A percentile compares a stretch with the other conserved stretches of the same genome.
These are phyloP conservation scores for Dendryphion nanum DNA, from an alignment of 2,329 filamentous ascomycete species.

Conservation along the genomic window DNA sequence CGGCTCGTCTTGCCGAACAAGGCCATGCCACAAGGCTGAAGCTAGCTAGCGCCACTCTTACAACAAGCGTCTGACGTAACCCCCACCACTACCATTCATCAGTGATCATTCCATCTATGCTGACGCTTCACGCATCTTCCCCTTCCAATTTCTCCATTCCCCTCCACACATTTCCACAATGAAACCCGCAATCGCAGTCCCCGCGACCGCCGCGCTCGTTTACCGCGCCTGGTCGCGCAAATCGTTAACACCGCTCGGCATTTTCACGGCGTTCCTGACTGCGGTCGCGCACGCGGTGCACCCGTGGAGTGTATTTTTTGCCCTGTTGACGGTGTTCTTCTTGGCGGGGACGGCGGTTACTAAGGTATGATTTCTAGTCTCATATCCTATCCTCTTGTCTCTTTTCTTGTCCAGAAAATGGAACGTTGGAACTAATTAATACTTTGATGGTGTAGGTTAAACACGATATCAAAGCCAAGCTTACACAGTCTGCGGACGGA, in stretches of 20 bases:
- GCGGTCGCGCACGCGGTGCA: slow-evolving; percentile 83
- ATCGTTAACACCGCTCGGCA: slow-evolving; percentile 74
- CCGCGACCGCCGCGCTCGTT: slow-evolving; percentile 37
- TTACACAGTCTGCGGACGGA: slow-evolving; percentile 77
- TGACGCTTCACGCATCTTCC: not conserved
- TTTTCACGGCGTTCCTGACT: slow-evolving; percentile 69
- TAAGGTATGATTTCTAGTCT: slow-evolving; percentile 63
- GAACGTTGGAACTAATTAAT: not conserved
- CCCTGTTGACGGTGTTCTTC: slow-evolving; percentile 80
- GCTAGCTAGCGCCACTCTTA: no score
- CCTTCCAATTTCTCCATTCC: not conserved
- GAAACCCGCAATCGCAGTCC: slow-evolving; percentile 29
- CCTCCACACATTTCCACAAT: slow-evolving; percentile 14
- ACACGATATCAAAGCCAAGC: slow-evolving; percentile 75
- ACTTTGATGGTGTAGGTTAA: slow-evolving; percentile 64
- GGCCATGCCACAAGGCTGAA: no score
- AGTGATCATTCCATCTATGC: not conserved
- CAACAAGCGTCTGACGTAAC: not conserved
- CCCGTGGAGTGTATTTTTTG: slow-evolving; percentile 91
- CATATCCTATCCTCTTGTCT: no score
- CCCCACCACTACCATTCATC: not conserved
- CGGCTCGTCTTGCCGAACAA: no score
- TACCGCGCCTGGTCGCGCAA: slow-evolving; percentile 42
- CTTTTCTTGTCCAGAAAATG: not conserved
- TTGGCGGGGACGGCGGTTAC: slow-evolving; percentile 79